Evolutionary conservation across 257 asterid species (phyloP), one percentile per base, ranked within the genome.

Genomic region (Salvia rosmarinus): DNA sequence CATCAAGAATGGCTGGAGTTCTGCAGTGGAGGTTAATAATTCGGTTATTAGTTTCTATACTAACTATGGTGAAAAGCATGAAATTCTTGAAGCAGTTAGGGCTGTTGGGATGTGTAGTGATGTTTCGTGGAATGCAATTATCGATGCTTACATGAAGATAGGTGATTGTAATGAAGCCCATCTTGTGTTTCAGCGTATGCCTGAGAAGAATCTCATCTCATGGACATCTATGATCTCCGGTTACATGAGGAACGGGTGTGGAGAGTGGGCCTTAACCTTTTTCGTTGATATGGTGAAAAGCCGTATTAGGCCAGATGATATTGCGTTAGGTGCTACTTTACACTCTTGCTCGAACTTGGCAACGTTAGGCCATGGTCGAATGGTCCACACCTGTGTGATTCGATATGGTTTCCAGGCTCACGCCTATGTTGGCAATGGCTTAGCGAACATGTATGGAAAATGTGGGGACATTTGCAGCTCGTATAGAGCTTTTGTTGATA

Each of bases 211-310:
- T 79, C 78, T 88, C 23, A 79, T 86, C 62, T 81, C 92, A 0
- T 90, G 88, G 96, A 88, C 97, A 55, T 83, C 91, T 5, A 82
- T 90, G 89, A 84, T 86, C 51, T 60, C 78, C 1, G 94, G 94
- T 49, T 82, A 57, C 82, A 81, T 78, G 77, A 83, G 85, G 81
- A 78, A 84, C 13, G 95, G 93, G 66, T 76, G 46, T 16, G 89
- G 75, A 50, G 90, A 86, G 68, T 44, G 42, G 9, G 87, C 89
- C n/a, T 43, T 86, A 37, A 60, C 57, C n/a, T 78, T 67, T 21
- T 90, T 88, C 51, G 30, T 79, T 10, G 79, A 75, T 28, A 59
- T 88, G 80, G 62, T 49, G 64, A 80, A 68, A 43, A 77, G 68
- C 32, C 82, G 75, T 43, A 68, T 86, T 13, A 52, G 12, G 54